A percentile compares a stretch with the other conserved stretches of the same genome.
Conservation (phyloP, 495 filamentous ascomycete genomes). For the Alectoria sarmentosa region DNA sequence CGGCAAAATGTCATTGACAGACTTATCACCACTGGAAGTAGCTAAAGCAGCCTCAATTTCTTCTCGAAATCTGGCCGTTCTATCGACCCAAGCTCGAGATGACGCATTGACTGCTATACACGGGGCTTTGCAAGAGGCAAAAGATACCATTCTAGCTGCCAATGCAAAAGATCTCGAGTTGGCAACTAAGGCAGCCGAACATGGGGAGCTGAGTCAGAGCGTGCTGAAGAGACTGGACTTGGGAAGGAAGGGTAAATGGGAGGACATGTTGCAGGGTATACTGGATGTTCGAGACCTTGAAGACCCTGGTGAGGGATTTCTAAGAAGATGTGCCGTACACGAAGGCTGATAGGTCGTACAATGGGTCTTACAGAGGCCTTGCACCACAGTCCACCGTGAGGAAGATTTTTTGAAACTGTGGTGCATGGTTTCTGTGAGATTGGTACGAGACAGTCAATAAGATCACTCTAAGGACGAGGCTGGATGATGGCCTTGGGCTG, state of each 20-base stretch:
- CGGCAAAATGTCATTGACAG: constrained; percentile 64
- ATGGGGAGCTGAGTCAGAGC: constrained; percentile 71
- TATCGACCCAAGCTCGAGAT: constrained; percentile 62
- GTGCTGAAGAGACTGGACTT: constrained; percentile 89
- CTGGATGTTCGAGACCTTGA: constrained; percentile 77
- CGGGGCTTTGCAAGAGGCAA: constrained; percentile 56
- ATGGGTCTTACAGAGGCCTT: constrained; percentile 12
- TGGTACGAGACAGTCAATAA: constrained; percentile 60
- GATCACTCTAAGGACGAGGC: constrained; percentile 68
- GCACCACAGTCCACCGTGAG: background rate
- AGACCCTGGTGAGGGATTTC: constrained; percentile 65
- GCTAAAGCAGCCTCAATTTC: constrained; percentile 63
- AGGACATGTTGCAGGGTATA: constrained; percentile 96
- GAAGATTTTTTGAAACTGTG: background rate
- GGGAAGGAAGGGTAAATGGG: constrained; percentile 79
- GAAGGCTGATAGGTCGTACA: constrained; percentile 22
- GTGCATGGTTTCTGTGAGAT: constrained; percentile 16
- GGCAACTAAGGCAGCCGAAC: constrained; percentile 62
- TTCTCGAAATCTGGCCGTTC: constrained; percentile 60
- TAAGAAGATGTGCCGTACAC: background rate
- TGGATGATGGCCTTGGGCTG: constrained; percentile 83
- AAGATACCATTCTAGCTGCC: constrained; percentile 70
- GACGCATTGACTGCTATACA: constrained; percentile 79
- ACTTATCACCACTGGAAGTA: constrained; percentile 56
- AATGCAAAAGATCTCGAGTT: constrained; percentile 73